These are phyloP conservation scores for Myxozyma melibiosi DNA, from an alignment of 805 yeast species.

Conservation along the genomic window DNA sequence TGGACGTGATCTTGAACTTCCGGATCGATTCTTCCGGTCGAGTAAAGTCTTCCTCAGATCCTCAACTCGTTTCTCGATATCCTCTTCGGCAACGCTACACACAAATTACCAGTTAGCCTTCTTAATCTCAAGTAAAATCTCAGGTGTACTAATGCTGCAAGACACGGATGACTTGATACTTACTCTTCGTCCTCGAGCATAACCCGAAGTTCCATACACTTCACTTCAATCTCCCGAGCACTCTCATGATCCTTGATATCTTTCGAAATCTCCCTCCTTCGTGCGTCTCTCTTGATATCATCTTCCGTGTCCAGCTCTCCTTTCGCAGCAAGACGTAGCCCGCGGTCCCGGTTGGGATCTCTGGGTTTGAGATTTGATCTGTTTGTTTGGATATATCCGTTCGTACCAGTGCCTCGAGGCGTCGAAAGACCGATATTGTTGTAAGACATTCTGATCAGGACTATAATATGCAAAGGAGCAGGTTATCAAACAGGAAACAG, in stretches of 20 bases:
- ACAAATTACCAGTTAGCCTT: neutral
- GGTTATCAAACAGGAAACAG: too few relatives aligned
- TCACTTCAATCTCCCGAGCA: constrained; percentile 34
- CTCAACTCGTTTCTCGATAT: constrained; percentile 31
- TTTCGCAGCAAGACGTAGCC: neutral
- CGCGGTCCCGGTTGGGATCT: neutral
- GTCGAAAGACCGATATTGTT: constrained; percentile 41
- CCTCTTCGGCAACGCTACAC: constrained; percentile 30
- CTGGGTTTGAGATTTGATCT: constrained; percentile 25
- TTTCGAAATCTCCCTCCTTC: constrained; percentile 16
- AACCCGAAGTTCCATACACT: constrained; percentile 36
- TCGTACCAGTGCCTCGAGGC: constrained; percentile 41
- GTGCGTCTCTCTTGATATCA: constrained; percentile 16
- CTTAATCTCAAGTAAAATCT: neutral
- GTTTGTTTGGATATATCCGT: constrained; percentile 38
- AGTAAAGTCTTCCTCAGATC: constrained; percentile 20
- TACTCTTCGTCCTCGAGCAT: constrained; percentile 35
- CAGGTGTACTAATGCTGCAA: too few relatives aligned
- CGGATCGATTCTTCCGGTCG: neutral
- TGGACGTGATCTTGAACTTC: neutral
- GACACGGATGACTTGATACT: too few relatives aligned
- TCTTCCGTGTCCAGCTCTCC: constrained; percentile 18
- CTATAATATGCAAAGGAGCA: too few relatives aligned
- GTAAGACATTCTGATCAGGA: constrained; percentile 34
- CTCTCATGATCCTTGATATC: constrained; percentile 30